A percentile compares a stretch with the other conserved stretches of the same genome.
Evolutionary conservation across 306 rosid genomes (phyloP).

Genomic region (Ormosia semicastrata): DNA sequence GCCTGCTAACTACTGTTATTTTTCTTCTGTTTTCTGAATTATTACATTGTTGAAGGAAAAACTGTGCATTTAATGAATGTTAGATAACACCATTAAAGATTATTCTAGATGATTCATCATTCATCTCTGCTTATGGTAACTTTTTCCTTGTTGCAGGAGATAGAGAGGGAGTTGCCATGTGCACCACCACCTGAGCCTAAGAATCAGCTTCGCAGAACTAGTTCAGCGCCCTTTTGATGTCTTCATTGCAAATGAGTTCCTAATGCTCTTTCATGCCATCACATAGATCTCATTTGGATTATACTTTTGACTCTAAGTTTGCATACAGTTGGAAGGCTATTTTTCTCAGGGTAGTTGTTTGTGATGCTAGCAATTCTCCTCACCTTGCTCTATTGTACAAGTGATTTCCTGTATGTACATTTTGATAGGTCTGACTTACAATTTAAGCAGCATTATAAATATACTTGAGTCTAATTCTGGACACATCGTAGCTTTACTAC

Average conservation of each 20-base stretch:
- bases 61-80: neutral
- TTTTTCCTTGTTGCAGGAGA: slow-evolving; percentile 25
- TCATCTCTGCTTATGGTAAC: neutral
- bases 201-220: slow-evolving; percentile 41
- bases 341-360: neutral
- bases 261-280: neutral
- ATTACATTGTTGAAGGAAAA: neutral
- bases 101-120: neutral
- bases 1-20: neutral
- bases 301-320: neutral
- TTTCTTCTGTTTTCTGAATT: neutral
- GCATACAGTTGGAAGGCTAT: neutral
- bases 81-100: neutral
- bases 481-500: neutral
- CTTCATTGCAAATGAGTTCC: neutral
- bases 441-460: neutral
- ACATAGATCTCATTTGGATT: neutral
- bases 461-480: neutral
- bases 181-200: slow-evolving; percentile 34
- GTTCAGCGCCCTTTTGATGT: slow-evolving; percentile 34
- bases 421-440: neutral
- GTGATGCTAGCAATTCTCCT: neutral
- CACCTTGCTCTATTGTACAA: neutral
- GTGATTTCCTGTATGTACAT: slow-evolving; percentile 10
- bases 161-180: slow-evolving; percentile 18